Evolutionary conservation across 2,329 filamentous ascomycete species (phyloP).

Genomic region (Colletotrichum aenigma): DNA sequence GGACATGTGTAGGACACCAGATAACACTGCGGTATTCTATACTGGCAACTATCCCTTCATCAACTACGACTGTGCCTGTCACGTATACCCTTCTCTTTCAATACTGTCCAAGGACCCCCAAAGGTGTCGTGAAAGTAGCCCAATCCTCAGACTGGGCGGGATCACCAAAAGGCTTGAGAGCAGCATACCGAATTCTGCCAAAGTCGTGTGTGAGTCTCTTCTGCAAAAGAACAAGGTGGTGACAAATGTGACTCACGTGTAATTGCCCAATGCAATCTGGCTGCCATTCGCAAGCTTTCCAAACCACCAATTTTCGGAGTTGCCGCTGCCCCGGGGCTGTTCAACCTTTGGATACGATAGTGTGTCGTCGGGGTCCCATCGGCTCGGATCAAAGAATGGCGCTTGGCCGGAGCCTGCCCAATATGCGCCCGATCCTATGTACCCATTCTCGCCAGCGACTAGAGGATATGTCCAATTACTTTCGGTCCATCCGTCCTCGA

Average conservation of each 20-base stretch:
- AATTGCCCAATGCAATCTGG: conserved; percentile 42
- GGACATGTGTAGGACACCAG: not conserved
- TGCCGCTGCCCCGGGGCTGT: conserved; percentile 14
- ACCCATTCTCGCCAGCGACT: conserved; percentile 38
- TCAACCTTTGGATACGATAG: conserved; percentile 27
- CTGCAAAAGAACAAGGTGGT: too few species aligned
- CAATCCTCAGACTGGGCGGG: conserved; percentile 2
- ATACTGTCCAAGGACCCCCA: conserved; percentile 30
- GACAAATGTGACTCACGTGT: conserved; percentile 32
- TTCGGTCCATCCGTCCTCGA: conserved; percentile 41
- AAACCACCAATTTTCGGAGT: conserved; percentile 42
- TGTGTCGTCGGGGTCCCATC: conserved; percentile 26
- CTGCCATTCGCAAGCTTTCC: conserved; percentile 46
- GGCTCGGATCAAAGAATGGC: conserved; percentile 21
- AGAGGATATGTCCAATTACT: conserved; percentile 47
- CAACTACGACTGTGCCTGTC: too few species aligned
- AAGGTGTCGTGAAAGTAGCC: conserved; percentile 33
- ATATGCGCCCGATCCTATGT: conserved; percentile 41
- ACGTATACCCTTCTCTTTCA: not conserved
- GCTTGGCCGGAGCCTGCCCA: conserved; percentile 22
- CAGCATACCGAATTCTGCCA: conserved; percentile 7
- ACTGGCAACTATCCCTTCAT: not conserved
- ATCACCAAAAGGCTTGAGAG: conserved; percentile 5
- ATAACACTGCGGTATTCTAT: fast-evolving
- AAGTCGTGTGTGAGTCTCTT: fast-evolving